Base-by-base conservation (phyloP, 352 stramenopile genomes). In the Phytopythium delawarense region DNA sequence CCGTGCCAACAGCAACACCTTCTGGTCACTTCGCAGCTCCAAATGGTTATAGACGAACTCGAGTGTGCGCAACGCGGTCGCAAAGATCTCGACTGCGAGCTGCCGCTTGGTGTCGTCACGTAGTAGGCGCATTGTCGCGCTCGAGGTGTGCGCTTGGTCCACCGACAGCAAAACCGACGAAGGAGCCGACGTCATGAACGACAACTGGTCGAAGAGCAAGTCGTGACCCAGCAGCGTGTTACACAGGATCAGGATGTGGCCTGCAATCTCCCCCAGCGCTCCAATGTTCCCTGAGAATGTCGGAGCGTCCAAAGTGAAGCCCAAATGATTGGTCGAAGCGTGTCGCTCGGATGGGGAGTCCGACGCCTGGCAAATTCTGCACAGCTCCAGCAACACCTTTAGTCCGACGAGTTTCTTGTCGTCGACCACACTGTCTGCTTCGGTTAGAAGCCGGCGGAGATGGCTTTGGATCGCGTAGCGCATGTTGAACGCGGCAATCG, bases 361-460 rank as follows among this genome's bases (percentile, higher is more conserved):
- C 20, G 21, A 21, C 5, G 18, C 18, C 7, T 25, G n/a, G 28
- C 53, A 49, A 12, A 16, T 21, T 13, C 21, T 23, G 16, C 53
- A 59, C 58, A 88, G 39, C 74, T 67, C 15, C 37, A 64, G 45
- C 7, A 91, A 39, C 6, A 75, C 57, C 44, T 88, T 73, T 18
- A 94, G 54, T 0, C 81, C 83, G 1, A 92, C 75, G 7, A 94
- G 83, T 25, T 81, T 88, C 51, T 89, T 87, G 45, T 88, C 79
- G 48, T 94, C 81, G 13, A 84, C 83, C 20, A 90, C 71, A 15
- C 75, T 82, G 25, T 88, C 71, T 2, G 78, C 64, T 58, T 94
- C 85, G 0, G 72, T 66, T 13, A 91, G 58, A 9, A 94, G 59
- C 0, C 78, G 68, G 0, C 81, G 79, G 2, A 94, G 20, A 56